Base-by-base conservation (phyloP, 768 basidiomycete genomes). In the Tricholoma matsutake region DNA sequence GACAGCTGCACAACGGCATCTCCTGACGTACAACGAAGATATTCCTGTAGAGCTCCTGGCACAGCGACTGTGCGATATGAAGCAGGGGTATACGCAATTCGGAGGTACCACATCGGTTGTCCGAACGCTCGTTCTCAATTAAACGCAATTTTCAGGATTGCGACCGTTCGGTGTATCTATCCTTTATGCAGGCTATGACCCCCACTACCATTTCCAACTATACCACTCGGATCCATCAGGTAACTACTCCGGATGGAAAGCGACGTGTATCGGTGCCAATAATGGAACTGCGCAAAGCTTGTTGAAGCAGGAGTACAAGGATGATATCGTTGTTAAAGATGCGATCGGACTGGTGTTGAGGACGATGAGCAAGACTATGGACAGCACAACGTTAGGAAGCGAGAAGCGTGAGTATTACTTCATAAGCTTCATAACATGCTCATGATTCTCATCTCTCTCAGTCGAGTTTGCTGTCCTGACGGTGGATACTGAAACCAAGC, bases 341-440 rank as follows among this genome's bases (percentile, higher is more conserved):
- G 96, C 95, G 20, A 89, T 96, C 66, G 88, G 86, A n/a, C 81
- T 99, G 20, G 94, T 91, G 49, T 81, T 98, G 65, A 89, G 87
- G 76, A 91, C 94, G 57, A 96, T 99, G 94, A 96, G 94, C 81
- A 98, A 98, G 84, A 98, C 96, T 58, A 98, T 99, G 96, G 97
- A 99, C 71, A 95, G 93, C 64, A 98, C 96, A 31, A 98, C 94
- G 49, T 74, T 99, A 63, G 91, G 93, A 32, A 96, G 93, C 70
- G 97, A 99, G 78, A 98, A 98, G 75, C 79, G 97, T 97, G 13
- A 53, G 67, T 70, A 94, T 75, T 5, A 5, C 61, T 52, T 25
- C 28, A 11, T 9, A 47, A 45, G 62, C 52, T 59, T 58, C 56
- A 7, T 55, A 20, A 57, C 34, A 47, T 31, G 28, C 56, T 68